Evolutionary conservation across 2,329 filamentous ascomycete species (phyloP).

Genomic region (Leptographium lundbergii): DNA sequence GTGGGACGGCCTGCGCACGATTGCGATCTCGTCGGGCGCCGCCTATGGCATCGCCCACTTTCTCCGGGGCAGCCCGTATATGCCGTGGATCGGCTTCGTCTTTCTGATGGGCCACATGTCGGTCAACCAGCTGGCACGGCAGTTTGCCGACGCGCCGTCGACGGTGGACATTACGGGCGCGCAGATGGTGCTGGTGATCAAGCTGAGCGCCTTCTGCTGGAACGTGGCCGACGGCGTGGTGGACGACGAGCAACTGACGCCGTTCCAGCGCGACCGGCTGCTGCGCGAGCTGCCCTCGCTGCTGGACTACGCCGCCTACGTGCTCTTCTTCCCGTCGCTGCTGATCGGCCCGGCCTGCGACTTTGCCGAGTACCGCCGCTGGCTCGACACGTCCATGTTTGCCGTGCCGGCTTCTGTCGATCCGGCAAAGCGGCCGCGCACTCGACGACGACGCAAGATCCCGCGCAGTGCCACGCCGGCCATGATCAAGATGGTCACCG

Average conservation of each 20-base stretch:
- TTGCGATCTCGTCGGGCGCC: constrained; percentile 66
- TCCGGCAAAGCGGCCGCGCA: constrained; percentile 71
- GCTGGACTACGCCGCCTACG: constrained; percentile 78
- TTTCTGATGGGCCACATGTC: constrained; percentile 96
- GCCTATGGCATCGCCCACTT: constrained; percentile 76
- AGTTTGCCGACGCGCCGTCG: constrained; percentile 53
- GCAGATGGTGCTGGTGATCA: constrained; percentile 98
- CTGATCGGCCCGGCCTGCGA: constrained; percentile 90
- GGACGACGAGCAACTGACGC: constrained; percentile 66
- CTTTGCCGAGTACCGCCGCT: constrained; percentile 80
- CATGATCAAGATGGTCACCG: constrained; percentile 57
- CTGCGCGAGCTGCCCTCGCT: constrained; percentile 61
- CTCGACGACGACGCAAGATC: constrained; percentile 81
- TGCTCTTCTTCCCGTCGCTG: constrained; percentile 88
- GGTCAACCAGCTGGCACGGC: constrained; percentile 72
- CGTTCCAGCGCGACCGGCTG: constrained; percentile 72
- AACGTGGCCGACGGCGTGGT: constrained; percentile 88
- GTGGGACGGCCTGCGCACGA: constrained; percentile 68
- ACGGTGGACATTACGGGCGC: constrained; percentile 81
- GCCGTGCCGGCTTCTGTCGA: constrained; percentile 71
- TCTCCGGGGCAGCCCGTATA: constrained; percentile 68
- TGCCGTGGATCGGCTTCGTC: constrained; percentile 94
- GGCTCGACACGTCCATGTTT: constrained; percentile 93
- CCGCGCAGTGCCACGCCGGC: constrained; percentile 83
- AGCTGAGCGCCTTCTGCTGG: constrained; percentile 93